Conservation (phyloP, 2,329 filamentous ascomycete species). For the Exserohilum turcica region DNA sequence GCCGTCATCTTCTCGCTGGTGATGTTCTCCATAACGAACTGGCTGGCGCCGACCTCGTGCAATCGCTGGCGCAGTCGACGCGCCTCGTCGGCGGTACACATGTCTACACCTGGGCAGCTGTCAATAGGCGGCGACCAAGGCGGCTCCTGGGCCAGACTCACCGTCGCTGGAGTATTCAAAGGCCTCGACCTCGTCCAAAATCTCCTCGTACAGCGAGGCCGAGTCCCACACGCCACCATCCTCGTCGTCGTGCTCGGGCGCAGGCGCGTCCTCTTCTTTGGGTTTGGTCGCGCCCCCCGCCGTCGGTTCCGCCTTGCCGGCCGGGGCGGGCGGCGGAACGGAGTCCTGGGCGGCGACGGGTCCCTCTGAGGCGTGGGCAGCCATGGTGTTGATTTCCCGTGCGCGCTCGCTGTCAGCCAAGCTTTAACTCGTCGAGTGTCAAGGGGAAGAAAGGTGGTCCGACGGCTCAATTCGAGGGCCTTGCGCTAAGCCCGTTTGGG, state of each 20-base stretch:
- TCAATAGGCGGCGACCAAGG: conserved; percentile 12
- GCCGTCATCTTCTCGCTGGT: conserved; percentile 70
- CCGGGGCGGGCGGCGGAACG: conserved; percentile 22
- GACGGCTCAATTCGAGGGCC: conserved; percentile 13
- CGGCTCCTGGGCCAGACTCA: conserved; percentile 11
- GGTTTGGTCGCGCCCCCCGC: conserved; percentile 22
- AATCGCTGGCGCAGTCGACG: conserved; percentile 71
- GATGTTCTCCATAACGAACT: conserved; percentile 69
- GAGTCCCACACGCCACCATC: conserved; percentile 40
- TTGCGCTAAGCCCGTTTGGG: conserved; percentile 15
- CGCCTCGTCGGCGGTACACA: conserved; percentile 60
- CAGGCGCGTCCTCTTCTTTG: conserved; percentile 21
- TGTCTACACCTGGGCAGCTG: conserved; percentile 29
- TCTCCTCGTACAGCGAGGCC: conserved; percentile 43
- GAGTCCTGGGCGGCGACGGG: conserved; percentile 37
- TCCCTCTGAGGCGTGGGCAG: conserved; percentile 32
- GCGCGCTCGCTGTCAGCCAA: conserved; percentile 15
- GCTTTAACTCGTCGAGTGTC: conserved; percentile 15
- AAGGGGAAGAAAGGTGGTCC: conserved; percentile 22
- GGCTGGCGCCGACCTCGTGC: conserved; percentile 74
- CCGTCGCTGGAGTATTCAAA: conserved; percentile 36
- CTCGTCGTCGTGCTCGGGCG: conserved; percentile 18
- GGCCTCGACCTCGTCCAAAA: conserved; percentile 39
- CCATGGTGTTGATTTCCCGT: conserved; percentile 29
- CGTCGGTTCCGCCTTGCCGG: conserved; percentile 22